Evolutionary conservation across 352 stramenopile species (phyloP).

Genomic region (Thalassiosira livingstoniorum): DNA sequence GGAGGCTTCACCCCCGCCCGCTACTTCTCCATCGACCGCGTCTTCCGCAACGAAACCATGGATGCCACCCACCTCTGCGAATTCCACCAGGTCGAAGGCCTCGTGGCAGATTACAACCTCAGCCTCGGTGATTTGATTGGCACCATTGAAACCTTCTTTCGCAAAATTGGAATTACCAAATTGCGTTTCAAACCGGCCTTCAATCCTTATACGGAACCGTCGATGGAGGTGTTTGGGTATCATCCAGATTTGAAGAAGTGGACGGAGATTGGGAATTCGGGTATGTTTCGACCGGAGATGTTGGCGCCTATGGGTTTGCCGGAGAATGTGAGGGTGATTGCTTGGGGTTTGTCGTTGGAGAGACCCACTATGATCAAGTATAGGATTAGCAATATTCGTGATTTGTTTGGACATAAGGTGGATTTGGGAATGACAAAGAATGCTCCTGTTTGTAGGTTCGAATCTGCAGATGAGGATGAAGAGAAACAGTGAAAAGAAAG

Average conservation of each 20-base stretch:
- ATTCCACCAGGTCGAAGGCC: slow-evolving; percentile 99
- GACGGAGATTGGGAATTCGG: slow-evolving; percentile 99
- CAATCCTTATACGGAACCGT: slow-evolving; percentile 99
- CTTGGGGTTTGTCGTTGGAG: slow-evolving; percentile 98
- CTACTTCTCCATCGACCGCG: slow-evolving; percentile 99
- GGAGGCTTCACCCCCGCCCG: slow-evolving; percentile 97
- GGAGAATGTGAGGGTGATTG: slow-evolving; percentile 98
- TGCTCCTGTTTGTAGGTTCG: slow-evolving; percentile 89
- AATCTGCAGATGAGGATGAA: slow-evolving; percentile 47
- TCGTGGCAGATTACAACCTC: slow-evolving; percentile 99
- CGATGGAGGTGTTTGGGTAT: slow-evolving; percentile 99
- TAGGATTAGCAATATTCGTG: slow-evolving; percentile 98
- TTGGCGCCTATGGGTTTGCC: slow-evolving; percentile 98
- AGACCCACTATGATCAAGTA: slow-evolving; percentile 99
- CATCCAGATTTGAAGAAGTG: slow-evolving; percentile 99
- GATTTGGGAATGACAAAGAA: slow-evolving; percentile 95
- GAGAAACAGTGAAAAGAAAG: slow-evolving; percentile 16
- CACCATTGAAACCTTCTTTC: slow-evolving; percentile 99
- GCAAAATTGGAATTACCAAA: slow-evolving; percentile 94
- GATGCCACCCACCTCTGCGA: slow-evolving; percentile 99
- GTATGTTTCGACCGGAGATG: slow-evolving; percentile 99
- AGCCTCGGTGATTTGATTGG: slow-evolving; percentile 98
- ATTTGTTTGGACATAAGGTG: slow-evolving; percentile 99
- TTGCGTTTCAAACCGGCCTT: slow-evolving; percentile 99
- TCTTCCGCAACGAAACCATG: slow-evolving; percentile 99